Evolutionary conservation across 805 yeast species (phyloP), one percentile per base, ranked within the genome.

Genomic region (Wickerhamiella azyma): DNA sequence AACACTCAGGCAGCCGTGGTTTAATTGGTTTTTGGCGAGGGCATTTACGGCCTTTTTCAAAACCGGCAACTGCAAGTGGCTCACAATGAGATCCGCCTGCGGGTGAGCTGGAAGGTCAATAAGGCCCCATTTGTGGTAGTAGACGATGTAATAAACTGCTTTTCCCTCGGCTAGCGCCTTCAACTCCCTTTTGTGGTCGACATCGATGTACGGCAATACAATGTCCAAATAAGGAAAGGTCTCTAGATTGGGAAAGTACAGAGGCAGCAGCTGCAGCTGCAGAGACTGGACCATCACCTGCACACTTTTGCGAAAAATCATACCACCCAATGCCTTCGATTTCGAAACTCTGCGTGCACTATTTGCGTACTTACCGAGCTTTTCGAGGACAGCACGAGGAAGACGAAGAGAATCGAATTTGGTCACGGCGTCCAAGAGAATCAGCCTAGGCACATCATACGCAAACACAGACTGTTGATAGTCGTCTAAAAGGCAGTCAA

Each of bases 291-390:
- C 14, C 14, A 30, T 13, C 8, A 30, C n/a, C 8, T 30, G 16
- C 16, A 30, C 33, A 30, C 33, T 13, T n/a, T 30, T 30, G 33
- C 33, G 32, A n/a, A 16, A 41, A 14, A 41, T 42, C 35, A 42
- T 36, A 6, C 30, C 24, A 3, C 45, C 45, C 14, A 42, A 19
- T 17, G 38, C 45, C n/a, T 17, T 33, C 16, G 45, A 42, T 29
- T 42, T 42, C 32, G 40, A 35, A 16, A 42, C 45, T 17, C 45
- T 38, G 6, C 39, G 35, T 2, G 45, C 45, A 26, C 40, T 42
- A 14, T 35, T 36, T 10, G 39, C 45, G 28, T 42, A 42, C 19
- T 30, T 32, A 2, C 51, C 49, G 51, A 53, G 50, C 37, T 40
- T 46, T 39, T 9, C 19, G 35, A 48, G 6, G 18, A 44, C 39